Base-by-base conservation (phyloP, 805 yeast genomes). In the Candida nitratophila region DNA sequence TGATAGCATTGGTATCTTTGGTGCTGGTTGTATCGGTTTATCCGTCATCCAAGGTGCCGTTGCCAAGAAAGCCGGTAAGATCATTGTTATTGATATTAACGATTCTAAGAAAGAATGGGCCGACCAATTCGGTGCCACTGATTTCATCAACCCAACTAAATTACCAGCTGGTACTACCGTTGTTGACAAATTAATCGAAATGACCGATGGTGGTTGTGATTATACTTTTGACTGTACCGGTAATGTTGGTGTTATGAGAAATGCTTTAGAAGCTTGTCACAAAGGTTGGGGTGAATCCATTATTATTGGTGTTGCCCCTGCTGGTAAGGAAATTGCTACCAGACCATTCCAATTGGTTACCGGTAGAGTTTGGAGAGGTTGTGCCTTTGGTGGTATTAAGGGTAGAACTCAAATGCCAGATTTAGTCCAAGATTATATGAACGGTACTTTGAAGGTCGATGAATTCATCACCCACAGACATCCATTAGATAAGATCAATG, bases 311-410 rank as follows among this genome's bases (percentile, higher is more conserved):
- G 99, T 93, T 55, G 99, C 99, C 40, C 96, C 96, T 54, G 96
- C 97, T 35, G 99, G 99, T 53, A 76, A 89, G 69, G 98, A 93
- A 71, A 90, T 95, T 51, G 69, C 96, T 46, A 93, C 98, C 40
- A 81, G 98, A 70, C 99, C 99, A 49, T 93, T 93, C 86, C 98
- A 91, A 74, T 79, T 93, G 66, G 98, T 93, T 52, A 93, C 98
- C 36, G 99, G 99, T 56, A 83, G 99, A 71, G 96, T 86, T 43
- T 91, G 99, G 98, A 86, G 79, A 66, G 99, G 99, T 57, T 87
- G 96, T 60, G 99, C 99, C n/a, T 93, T 88, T 57, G 99, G 99
- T 59, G 99, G 98, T 65, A 89, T 93, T 61, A 93, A 93, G 71
- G 98, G 99, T 63, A 85, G 97, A 73, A 64, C 96, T 35, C 96